Base-by-base conservation (phyloP, 805 yeast species). In the Saccharomycopsis schoenii region DNA sequence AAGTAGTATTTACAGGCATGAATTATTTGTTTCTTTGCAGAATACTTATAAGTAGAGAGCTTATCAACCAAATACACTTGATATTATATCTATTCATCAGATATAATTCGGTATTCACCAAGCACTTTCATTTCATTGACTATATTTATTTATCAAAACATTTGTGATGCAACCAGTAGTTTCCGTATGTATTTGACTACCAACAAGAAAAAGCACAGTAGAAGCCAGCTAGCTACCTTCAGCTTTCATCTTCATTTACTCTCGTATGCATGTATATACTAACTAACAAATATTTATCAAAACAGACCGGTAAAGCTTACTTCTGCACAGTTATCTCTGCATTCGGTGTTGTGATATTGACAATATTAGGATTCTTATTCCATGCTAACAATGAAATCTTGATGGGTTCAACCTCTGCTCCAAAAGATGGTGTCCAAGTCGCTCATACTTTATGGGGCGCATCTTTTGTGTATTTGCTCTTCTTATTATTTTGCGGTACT, bases 391-490 rank as follows among this genome's bases (percentile, higher is more conserved):
- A 89, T 72, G 98, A 93, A 75, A 80, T 96, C 21, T 86, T 93
- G 88, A 85, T 91, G 76, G 99, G 99, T 4, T 88, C 97, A 47
- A 83, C 84, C 63, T 84, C 79, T 67, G 97, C 92, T 70, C 99
- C 99, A 14, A 89, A 82, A 67, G 94, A 94, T 70, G 98, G 98
- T 15, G 83, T 84, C 65, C 96, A 94, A 80, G 98, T 93, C 47
- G 97, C 98, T 36, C 82, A 82, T 66, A 94, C 98, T 2, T 86
- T 93, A 29, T 87, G 87, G 74, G 86, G 91, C 58, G 97, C 98
- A 29, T 97, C 92, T 9, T 71, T 86, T 61, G 91, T 93, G 11
- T 93, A 93, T 72, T 73, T 84, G 61, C 79, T 77, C 39, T 90
- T 91, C 79, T 87, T 94, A 68, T 76, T 86, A 39, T 93, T 92